Base-by-base conservation (phyloP, 139 green algal genomes). In the Chlamydomonas schloesseri region DNA sequence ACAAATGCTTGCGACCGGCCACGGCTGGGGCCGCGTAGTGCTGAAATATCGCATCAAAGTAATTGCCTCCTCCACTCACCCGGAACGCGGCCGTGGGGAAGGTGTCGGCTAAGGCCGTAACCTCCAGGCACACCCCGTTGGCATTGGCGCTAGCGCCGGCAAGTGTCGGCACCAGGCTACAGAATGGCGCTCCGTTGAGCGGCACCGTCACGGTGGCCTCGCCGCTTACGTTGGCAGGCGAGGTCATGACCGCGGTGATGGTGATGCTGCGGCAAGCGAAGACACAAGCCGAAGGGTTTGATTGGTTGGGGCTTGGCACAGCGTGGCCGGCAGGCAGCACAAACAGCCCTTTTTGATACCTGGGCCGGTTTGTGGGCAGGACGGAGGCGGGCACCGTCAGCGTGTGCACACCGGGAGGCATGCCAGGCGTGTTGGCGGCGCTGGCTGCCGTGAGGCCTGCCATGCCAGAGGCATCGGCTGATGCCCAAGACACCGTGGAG, bases 171-270 rank as follows among this genome's bases (percentile, higher is more conserved):
- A 50, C 42, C 42, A 50, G 42, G 42, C 42, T 55, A 47, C 79
- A 85, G 46, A 24, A 57, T 28, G 79, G 79, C 1, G 79, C 79
- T 31, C 13, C 2, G 68, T 85, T 85, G 67, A 85, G 79, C 14
- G 31, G 67, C 50, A 85, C 79, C 11, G 67, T 85, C 18, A 67
- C 6, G 9, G 69, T 31, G 24, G 79, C 65, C 28, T 33, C 29
- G 47, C 79, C 79, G 26, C 20, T 23, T 11, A 24, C 20, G 55
- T 28, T 23, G 55, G 55, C 21, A 11, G 55, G 21, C 55, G 42
- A 50, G 42, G 42, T 50, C 42, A 50, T 28, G 55, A 17, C 4
- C 9, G 55, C 55, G 55, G 18, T 24, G 55, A 62, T 23, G 55
- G 21, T 28, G 55, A 62, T 23, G 21, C 55, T 28, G 21, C 10